Base-by-base conservation (phyloP, 2,329 filamentous ascomycete species). In the Nemania sp. region DNA sequence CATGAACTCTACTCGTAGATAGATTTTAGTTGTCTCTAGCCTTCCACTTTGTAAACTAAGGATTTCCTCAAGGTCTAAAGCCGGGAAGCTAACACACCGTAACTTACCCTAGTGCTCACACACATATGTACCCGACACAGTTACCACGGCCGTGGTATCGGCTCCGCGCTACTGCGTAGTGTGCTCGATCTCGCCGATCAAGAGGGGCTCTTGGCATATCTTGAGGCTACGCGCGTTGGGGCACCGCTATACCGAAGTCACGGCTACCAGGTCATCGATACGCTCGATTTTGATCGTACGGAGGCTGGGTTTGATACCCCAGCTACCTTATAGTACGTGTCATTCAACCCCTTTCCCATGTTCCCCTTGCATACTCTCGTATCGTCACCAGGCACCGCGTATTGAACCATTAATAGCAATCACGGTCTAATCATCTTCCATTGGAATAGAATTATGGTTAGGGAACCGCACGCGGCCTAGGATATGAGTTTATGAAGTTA, bases 111-210 rank as follows among this genome's bases (percentile, higher is more conserved):
- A 76, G 75, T 63, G 2, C 73, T 77, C 47, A 70, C 70, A 51
- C 70, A 75, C 55, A 49, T 77, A 59, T 75, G 71, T 64, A 71
- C 73, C 1, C 70, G 72, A 18, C 72, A 71, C 1, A 69, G 63
- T 20, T 73, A 75, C 64, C 74, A 73, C 41, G 71, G 75, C 43
- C 73, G 70, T 22, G 76, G 75, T 26, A 62, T 77, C 65, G 76
- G 62, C 55, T 43, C 73, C 20, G 72, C 73, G 10, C 59, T 76
- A 1, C 61, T 77, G n/a, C 35, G 53, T 8, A 45, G 52, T 43
- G 72, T 74, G 5, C 71, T 77, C 26, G 70, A 69, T 15, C 32
- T 73, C 15, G 75, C 74, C 1, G 75, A 76, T 53, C 67, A 61
- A 18, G 74, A 76, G 47, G 64, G 66, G 41, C 20, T 75, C 5